These are phyloP conservation scores for Betula pendula DNA, from an alignment of 306 rosid species.

Conservation along the genomic window DNA sequence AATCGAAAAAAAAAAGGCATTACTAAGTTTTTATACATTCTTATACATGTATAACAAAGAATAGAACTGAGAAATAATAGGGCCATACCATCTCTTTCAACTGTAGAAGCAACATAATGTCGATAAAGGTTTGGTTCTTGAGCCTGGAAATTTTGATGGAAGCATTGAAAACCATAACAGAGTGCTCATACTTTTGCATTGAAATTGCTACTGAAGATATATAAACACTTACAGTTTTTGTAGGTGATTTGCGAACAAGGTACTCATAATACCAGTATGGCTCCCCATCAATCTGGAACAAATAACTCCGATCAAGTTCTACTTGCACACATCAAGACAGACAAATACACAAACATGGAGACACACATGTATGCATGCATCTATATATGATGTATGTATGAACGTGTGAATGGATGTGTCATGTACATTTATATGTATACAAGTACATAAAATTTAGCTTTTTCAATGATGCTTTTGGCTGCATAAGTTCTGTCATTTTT, in stretches of 20 bases:
- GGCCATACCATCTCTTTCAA: conserved; percentile 83
- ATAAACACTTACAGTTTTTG: conserved; percentile 49
- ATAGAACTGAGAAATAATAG: conserved; percentile 13
- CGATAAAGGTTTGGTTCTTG: conserved; percentile 60
- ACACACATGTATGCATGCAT: background rate
- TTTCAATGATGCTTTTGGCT: background rate
- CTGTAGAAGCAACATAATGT: conserved; percentile 81
- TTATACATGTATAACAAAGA: conserved; percentile 7
- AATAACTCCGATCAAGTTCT: conserved; percentile 26
- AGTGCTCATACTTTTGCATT: conserved; percentile 4
- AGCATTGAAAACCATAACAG: conserved; percentile 28
- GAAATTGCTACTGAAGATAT: background rate
- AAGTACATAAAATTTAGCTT: background rate
- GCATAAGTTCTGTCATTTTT: background rate
- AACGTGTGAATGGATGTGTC: background rate
- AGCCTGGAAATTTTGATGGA: conserved; percentile 47
- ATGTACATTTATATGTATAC: background rate
- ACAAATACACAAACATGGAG: background rate
- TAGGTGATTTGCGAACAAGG: conserved; percentile 94
- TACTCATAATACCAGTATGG: conserved; percentile 89
- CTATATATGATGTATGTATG: background rate
- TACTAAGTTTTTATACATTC: conserved; percentile 1
- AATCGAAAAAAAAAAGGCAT: conserved; percentile 3
- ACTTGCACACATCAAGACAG: conserved; percentile 8
- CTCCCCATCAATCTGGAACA: conserved; percentile 75